Base-by-base conservation (phyloP, 2,329 filamentous ascomycete species). In the Hysterium pulicare region DNA sequence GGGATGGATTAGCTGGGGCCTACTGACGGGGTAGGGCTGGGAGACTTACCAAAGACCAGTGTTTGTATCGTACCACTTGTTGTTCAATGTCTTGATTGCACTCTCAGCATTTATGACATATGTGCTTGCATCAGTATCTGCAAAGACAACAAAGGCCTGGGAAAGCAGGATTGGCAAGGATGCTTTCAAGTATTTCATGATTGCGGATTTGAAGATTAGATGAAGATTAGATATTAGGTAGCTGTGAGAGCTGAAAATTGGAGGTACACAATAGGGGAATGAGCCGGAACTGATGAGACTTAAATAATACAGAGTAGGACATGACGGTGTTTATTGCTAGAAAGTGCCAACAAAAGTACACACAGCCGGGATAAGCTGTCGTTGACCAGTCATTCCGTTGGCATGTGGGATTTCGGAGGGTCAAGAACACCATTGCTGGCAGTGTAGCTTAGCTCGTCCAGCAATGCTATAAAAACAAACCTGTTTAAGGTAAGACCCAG, bases 11-110 rank as follows among this genome's bases (percentile, higher is more conserved):
- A 40, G 36, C 15, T 13, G 21, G 4, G 19, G 17, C 32, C 15
- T 22, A 34, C 21, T 51, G 21, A 52, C 24, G 40, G 34, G 3
- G 5, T 5, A 16, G 33, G 38, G 10, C 15, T 15, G 4, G n/a
- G 16, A 7, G 10, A 38, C 54, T 41, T 57, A 64, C 61, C 61
- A 67, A 32, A 65, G 45, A 5, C 63, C 63, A 8, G 59, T 64
- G 10, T 56, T 50, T 11, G 50, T 48, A 23, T 57, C 55, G 44
- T 67, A 67, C 53, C 53, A 66, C 33, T 59, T 61, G 41, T 58
- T 41, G 33, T 65, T 59, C 2, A 65, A 41, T 9, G 50, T 49
- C 36, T 57, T 58, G 34, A 64, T 58, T 3, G 60, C 59, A 15
- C 42, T 36, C 19, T 56, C 44, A 2, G 60, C 57, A 42, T 63